Conservation (phyloP, 768 basidiomycete species). For the Hebeloma cylindrosporum region DNA sequence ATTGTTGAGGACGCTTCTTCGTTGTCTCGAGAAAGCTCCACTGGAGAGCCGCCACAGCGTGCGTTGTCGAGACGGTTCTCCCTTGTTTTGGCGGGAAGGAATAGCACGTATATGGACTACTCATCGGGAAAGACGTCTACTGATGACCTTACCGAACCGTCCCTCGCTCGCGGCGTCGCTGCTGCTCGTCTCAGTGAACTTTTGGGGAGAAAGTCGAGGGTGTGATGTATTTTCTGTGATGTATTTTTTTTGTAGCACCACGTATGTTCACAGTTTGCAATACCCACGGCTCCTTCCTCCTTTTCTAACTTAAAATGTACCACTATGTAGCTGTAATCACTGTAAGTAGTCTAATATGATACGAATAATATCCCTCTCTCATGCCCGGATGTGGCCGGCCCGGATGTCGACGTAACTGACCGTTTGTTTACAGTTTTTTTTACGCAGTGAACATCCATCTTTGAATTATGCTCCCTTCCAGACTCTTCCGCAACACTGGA, state of each 20-base stretch:
- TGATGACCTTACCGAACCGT: conserved; percentile 14
- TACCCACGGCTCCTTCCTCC: too few species aligned
- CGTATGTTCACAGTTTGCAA: too few species aligned
- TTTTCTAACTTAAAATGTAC: too few species aligned
- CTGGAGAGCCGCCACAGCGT: conserved; percentile 11
- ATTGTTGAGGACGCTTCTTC: conserved; percentile 17
- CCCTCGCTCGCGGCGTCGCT: conserved; percentile 46
- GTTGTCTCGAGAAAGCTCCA: conserved; percentile 14
- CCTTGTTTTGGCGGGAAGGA: conserved; percentile 48
- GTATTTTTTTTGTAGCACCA: too few species aligned
- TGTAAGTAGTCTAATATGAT: too few species aligned
- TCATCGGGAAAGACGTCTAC: conserved; percentile 2
- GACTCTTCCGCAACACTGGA: conserved; percentile 44
- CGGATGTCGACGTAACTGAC: too few species aligned
- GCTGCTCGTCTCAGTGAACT: conserved; percentile 56
- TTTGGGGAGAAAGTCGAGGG: conserved; percentile 38
- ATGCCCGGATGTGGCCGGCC: too few species aligned
- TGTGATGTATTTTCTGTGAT: neutral
- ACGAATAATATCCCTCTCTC: too few species aligned
- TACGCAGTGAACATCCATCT: too few species aligned
- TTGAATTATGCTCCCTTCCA: conserved; percentile 44
- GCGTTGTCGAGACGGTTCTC: conserved; percentile 53
- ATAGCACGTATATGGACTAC: conserved; percentile 20
- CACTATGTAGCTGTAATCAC: too few species aligned
- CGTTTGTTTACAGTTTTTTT: too few species aligned